Percentiles rank a stretch among this genome's conserved stretches.
Conservation (phyloP, 2,329 filamentous ascomycete genomes). For the Epichloe scottii region DNA sequence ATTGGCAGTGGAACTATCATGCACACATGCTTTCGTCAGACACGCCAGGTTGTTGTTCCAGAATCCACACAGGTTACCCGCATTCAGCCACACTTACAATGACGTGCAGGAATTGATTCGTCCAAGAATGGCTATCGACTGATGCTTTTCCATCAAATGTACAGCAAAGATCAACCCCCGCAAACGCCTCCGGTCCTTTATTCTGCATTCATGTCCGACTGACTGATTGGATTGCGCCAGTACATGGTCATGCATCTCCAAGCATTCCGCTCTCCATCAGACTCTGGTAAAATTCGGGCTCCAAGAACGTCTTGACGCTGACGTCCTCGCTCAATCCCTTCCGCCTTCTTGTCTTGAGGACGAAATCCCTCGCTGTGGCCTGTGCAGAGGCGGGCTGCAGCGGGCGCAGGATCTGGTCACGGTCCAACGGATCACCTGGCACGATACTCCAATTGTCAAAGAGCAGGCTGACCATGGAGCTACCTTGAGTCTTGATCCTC, state of each 20-base stretch:
- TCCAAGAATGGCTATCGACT: neutral
- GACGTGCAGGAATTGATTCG: neutral
- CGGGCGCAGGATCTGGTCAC: conserved; percentile 66
- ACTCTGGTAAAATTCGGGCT: conserved; percentile 82
- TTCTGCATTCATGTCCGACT: neutral
- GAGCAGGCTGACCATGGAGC: conserved; percentile 78
- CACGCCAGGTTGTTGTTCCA: too few relatives aligned
- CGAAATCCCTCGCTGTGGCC: conserved; percentile 88
- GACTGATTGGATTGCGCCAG: too few relatives aligned
- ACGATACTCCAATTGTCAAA: conserved; percentile 97
- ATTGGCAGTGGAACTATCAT: too few relatives aligned
- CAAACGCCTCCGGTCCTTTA: neutral
- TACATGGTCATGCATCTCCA: conserved; percentile 33
- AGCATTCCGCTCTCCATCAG: conserved; percentile 82
- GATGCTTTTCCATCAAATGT: neutral
- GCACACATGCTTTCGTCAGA: too few relatives aligned
- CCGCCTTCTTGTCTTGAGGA: conserved; percentile 83
- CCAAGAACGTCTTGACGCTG: conserved; percentile 88
- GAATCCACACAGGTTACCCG: too few relatives aligned
- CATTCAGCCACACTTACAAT: too few relatives aligned
- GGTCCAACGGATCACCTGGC: conserved; percentile 87
- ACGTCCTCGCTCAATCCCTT: conserved; percentile 96
- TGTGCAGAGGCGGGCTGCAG: conserved; percentile 80
- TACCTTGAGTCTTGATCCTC: conserved; percentile 87
- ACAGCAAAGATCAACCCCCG: neutral